A percentile compares a stretch with the other conserved stretches of the same genome.
phyloP scores from a whole-genome alignment of 768 basidiomycete species.

The Auriscalpium vulgare region DNA sequence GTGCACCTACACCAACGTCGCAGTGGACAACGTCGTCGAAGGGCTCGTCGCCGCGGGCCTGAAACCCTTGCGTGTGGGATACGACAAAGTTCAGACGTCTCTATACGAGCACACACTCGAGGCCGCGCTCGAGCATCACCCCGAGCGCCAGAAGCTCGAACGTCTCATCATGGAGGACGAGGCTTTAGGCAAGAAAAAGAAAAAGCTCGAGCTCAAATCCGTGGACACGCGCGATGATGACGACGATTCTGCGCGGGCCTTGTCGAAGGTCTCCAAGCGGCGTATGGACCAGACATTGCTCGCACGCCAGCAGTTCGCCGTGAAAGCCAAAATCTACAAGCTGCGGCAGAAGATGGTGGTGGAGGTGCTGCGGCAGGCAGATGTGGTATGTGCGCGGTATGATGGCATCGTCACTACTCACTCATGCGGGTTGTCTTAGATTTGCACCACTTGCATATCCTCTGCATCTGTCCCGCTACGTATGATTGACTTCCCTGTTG shows the following conservation, averaged over 20 bases:
- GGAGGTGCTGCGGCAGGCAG: constrained; percentile 55
- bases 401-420: neutral
- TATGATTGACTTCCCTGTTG: constrained; percentile 82
- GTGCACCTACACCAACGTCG: constrained; percentile 92
- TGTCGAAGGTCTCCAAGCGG: too few relatives aligned
- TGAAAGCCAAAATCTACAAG: constrained; percentile 41
- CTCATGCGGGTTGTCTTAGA: constrained; percentile 29
- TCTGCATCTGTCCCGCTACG: constrained; percentile 59
- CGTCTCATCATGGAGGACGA: constrained; percentile 29
- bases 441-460: constrained; percentile 85
- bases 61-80: constrained; percentile 72
- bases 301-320: constrained; percentile 25
- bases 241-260: too few relatives aligned
- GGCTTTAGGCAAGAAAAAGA: constrained; percentile 15
- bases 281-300: neutral
- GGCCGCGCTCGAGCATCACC: constrained; percentile 53
- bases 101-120: constrained; percentile 56
- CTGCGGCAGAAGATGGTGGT: constrained; percentile 55
- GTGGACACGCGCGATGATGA: neutral
- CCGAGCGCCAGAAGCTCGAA: constrained; percentile 38
- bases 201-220: constrained; percentile 22
- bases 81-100: constrained; percentile 46
- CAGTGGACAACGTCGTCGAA: constrained; percentile 85
- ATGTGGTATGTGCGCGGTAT: constrained; percentile 52
- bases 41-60: constrained; percentile 55